These are phyloP conservation scores for Calonectria montana DNA, from an alignment of 2,329 filamentous ascomycete genomes.

Conservation along the genomic window DNA sequence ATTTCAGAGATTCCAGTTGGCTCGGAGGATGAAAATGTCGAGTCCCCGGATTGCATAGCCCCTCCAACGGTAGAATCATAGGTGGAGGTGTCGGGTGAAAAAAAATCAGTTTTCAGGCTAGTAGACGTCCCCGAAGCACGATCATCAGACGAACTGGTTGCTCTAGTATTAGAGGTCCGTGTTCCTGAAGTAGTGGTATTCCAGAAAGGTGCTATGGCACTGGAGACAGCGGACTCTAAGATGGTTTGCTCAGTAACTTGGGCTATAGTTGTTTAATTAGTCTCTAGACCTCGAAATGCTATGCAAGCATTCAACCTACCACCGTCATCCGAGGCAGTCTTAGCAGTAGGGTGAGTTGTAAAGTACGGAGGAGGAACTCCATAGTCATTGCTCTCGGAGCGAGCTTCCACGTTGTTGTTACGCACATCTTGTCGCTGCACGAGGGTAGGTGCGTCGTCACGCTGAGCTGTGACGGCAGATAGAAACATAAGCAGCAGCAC, in stretches of 20 bases:
- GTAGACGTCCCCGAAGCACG: background rate
- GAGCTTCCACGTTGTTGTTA: conserved; percentile 7
- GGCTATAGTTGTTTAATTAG: conserved; percentile 27
- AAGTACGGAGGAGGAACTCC: conserved; percentile 40
- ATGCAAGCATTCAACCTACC: conserved; percentile 18
- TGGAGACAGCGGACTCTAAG: background rate
- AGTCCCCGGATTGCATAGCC: background rate
- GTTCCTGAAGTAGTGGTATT: background rate
- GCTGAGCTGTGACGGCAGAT: conserved; percentile 18
- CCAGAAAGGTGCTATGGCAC: background rate
- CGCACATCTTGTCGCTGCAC: conserved; percentile 20
- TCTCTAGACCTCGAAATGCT: background rate
- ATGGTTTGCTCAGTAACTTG: background rate
- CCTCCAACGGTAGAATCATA: background rate
- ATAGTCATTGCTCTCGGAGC: conserved; percentile 31
- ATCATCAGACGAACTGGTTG: background rate
- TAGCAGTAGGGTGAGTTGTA: conserved; percentile 16
- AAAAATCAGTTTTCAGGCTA: background rate
- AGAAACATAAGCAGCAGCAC: conserved; percentile 41
- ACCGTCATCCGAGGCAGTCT: conserved; percentile 1
- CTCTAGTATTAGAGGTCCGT: background rate
- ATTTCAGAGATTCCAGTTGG: background rate
- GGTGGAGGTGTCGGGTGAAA: background rate
- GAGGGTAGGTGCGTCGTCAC: conserved; percentile 11
- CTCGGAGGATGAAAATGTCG: background rate